These are phyloP conservation scores for Dictyostelium intermedium DNA, from an alignment of 78 protist species.

Conservation along the genomic window DNA sequence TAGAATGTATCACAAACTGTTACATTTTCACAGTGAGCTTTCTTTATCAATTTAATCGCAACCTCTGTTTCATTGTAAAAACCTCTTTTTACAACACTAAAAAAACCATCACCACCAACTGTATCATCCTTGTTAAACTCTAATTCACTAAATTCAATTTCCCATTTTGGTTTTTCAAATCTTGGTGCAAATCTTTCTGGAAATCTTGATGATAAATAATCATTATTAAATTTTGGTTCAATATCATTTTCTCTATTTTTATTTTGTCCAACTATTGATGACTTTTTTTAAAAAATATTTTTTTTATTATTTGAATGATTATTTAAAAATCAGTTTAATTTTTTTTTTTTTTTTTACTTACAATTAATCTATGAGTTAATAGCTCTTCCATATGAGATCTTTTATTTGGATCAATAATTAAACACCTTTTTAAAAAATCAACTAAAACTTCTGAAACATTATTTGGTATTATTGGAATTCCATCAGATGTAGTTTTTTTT, in stretches of 20 bases:
- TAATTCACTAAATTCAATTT: neutral
- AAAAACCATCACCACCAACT: constrained; percentile 49
- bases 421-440: neutral
- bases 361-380: neutral
- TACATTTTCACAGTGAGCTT: neutral
- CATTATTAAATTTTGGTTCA: neutral
- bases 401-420: neutral
- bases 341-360: neutral
- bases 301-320: neutral
- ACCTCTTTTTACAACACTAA: constrained; percentile 70
- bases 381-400: neutral
- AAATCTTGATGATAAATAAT: neutral
- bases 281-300: neutral
- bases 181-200: neutral
- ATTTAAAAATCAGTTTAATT: neutral
- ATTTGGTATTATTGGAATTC: neutral
- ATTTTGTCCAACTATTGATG: neutral
- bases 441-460: neutral
- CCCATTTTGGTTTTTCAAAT: neutral
- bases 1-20: constrained; percentile 9
- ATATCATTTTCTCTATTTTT: neutral
- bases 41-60: constrained; percentile 69
- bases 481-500: neutral
- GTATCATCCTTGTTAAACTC: neutral
- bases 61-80: constrained; percentile 43